phyloP scores from a whole-genome alignment of 345 rosid genomes.

The Eucalyptus grandis region DNA sequence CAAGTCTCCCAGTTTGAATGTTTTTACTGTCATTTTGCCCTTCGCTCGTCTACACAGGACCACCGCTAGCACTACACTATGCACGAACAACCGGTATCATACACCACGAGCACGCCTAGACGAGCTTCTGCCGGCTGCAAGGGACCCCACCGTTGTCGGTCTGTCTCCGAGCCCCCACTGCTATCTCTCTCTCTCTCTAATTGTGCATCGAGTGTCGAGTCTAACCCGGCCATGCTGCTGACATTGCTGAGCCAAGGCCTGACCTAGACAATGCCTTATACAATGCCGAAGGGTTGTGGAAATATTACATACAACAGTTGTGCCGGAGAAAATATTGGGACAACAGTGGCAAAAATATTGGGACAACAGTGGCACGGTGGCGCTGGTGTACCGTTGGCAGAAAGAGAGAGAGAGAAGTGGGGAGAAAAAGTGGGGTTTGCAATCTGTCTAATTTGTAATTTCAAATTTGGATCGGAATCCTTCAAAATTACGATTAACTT shows the following conservation, averaged over 20 bases:
- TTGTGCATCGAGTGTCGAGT: background rate
- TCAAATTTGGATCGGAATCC: too few species aligned
- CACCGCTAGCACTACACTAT: background rate
- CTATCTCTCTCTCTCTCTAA: background rate
- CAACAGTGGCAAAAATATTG: too few species aligned
- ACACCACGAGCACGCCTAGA: background rate
- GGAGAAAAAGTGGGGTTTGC: background rate
- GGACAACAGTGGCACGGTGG: background rate
- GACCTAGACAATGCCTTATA: background rate
- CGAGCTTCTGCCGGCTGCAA: background rate
- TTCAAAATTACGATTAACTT: too few species aligned
- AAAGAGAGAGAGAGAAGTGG: background rate
- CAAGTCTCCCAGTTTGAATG: background rate
- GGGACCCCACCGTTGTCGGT: background rate
- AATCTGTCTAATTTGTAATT: too few species aligned
- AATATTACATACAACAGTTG: too few species aligned
- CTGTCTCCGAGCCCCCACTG: background rate
- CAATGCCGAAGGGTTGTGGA: background rate
- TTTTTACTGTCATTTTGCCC: background rate
- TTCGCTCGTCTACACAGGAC: background rate
- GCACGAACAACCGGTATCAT: background rate
- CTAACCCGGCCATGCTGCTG: background rate
- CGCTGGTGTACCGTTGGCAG: background rate
- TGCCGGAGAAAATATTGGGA: too few species aligned
- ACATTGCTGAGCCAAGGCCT: background rate